Evolutionary conservation across 805 yeast species (phyloP).

Genomic region (Myxozyma geophila): DNA sequence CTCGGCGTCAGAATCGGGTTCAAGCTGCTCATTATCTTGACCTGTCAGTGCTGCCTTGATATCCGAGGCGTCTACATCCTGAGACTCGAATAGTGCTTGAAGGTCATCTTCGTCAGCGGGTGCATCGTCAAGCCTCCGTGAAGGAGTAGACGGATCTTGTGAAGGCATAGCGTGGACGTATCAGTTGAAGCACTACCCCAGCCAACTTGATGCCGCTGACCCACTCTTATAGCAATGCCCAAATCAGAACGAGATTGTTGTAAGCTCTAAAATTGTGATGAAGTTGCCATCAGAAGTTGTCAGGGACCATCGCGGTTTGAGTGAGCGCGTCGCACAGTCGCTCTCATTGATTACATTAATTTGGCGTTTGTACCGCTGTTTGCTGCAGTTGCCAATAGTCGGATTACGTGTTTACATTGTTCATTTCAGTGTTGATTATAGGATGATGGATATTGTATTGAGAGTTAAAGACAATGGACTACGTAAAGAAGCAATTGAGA

Average conservation of each 20-base stretch:
- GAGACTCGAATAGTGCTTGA: slow-evolving; percentile 23
- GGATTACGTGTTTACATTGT: no score
- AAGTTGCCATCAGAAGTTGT: neutral
- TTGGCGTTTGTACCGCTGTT: neutral
- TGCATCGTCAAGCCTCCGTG: neutral
- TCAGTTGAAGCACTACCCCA: neutral
- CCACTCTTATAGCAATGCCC: no score
- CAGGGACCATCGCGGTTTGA: neutral
- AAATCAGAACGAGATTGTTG: neutral
- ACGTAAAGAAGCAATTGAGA: no score
- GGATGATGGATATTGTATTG: no score
- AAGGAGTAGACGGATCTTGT: neutral
- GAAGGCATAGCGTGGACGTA: neutral
- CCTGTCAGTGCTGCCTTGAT: slow-evolving; percentile 15
- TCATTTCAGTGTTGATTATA: no score
- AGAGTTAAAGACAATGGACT: no score
- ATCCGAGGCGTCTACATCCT: slow-evolving; percentile 27
- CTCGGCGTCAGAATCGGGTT: slow-evolving; percentile 5
- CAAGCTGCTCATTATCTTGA: slow-evolving; percentile 2
- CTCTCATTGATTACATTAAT: neutral
- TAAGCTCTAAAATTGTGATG: neutral
- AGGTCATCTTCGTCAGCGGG: slow-evolving; percentile 21
- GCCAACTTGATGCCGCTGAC: neutral
- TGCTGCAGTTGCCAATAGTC: no score
- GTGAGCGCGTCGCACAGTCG: no score